Conservation (phyloP, 352 stramenopile genomes). For the Globisporangium cederbergense region DNA sequence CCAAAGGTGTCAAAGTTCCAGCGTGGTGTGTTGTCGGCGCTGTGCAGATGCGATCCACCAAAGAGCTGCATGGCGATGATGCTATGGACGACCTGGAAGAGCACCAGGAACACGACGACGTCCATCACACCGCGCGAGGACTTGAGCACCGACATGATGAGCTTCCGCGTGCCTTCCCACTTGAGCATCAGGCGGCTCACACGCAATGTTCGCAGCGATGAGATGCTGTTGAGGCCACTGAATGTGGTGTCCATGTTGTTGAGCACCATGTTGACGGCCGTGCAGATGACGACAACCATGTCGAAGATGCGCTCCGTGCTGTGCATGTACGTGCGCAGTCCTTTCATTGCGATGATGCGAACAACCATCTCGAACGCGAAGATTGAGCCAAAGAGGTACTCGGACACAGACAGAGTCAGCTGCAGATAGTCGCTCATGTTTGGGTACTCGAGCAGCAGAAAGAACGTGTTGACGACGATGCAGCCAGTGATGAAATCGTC, state of each 20-base stretch:
- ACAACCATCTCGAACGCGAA: constrained; percentile 64
- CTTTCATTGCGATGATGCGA: constrained; percentile 55
- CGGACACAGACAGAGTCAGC: constrained; percentile 40
- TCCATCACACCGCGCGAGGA: constrained; percentile 77
- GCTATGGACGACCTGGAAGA: constrained; percentile 75
- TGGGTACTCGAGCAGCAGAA: constrained; percentile 66
- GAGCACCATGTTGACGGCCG: constrained; percentile 63
- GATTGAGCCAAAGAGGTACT: constrained; percentile 69
- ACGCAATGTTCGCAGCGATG: constrained; percentile 67
- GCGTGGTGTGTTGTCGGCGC: constrained; percentile 43
- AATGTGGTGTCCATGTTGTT: constrained; percentile 53
- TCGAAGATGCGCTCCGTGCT: constrained; percentile 73
- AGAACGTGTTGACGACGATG: constrained; percentile 65
- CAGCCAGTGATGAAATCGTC: constrained; percentile 67
- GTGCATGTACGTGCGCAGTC: constrained; percentile 40
- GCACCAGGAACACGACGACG: constrained; percentile 68
- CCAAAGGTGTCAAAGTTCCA: constrained; percentile 81
- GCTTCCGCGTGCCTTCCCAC: constrained; percentile 71
- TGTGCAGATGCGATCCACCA: constrained; percentile 43
- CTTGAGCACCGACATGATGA: constrained; percentile 76
- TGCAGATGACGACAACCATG: constrained; percentile 66
- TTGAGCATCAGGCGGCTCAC: constrained; percentile 77
- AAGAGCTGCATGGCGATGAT: constrained; percentile 82
- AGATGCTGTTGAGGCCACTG: constrained; percentile 60
- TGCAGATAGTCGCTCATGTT: constrained; percentile 40